These are phyloP conservation scores for Phalaenopsis hybrid DNA, from an alignment of 116 monocot genomes.

Conservation along the genomic window DNA sequence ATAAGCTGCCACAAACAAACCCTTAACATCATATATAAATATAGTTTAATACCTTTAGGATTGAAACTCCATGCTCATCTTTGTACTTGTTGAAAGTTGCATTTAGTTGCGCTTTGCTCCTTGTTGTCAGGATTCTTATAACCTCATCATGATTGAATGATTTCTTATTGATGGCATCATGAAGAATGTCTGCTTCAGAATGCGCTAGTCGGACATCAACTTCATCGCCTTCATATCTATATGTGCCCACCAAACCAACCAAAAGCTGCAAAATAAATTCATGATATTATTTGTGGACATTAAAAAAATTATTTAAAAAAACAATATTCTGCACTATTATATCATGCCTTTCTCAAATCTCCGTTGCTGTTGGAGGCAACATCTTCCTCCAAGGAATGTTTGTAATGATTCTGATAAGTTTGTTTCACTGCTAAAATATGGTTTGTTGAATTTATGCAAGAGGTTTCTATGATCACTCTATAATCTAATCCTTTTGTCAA, in stretches of 20 bases:
- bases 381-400: slow-evolving; percentile 75
- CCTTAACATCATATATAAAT: too few species aligned
- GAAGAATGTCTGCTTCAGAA: slow-evolving; percentile 43
- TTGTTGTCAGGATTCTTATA: slow-evolving; percentile 51
- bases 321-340: too few species aligned
- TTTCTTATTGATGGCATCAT: slow-evolving; percentile 29
- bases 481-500: slow-evolving; percentile 38
- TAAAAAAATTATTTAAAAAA: too few species aligned
- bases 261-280: slow-evolving; percentile 28
- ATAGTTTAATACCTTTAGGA: slow-evolving; percentile 31
- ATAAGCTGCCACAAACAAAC: too few species aligned
- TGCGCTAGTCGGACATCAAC: slow-evolving; percentile 25
- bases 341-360: slow-evolving; percentile 53
- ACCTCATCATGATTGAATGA: slow-evolving; percentile 32
- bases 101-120: slow-evolving; percentile 55
- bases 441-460: slow-evolving; percentile 45
- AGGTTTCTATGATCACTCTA: slow-evolving; percentile 60
- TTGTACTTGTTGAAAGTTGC: slow-evolving; percentile 48
- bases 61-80: slow-evolving; percentile 29
- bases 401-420: slow-evolving; percentile 64
- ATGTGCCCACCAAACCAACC: slow-evolving; percentile 39
- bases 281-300: neutral
- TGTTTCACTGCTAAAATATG: slow-evolving; percentile 65
- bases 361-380: slow-evolving; percentile 43
- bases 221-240: slow-evolving; percentile 43